phyloP scores from a whole-genome alignment of 371 early-diverging fungal genomes.

The Mucor indicus region DNA sequence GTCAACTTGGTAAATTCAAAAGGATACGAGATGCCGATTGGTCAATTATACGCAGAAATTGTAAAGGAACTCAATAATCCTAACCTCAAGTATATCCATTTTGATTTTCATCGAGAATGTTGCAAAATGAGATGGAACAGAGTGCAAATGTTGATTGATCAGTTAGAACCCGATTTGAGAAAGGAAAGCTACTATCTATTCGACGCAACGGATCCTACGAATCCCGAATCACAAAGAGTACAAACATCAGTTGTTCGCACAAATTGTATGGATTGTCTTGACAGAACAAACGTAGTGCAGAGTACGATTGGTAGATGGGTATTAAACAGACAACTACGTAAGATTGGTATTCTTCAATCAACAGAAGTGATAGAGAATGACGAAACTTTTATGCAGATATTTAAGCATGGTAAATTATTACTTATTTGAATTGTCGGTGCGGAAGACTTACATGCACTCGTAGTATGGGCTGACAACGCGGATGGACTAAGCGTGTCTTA shows the following conservation, averaged over 20 bases:
- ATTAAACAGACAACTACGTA: conserved; percentile 63
- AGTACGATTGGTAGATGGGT: conserved; percentile 74
- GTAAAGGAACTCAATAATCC: conserved; percentile 50
- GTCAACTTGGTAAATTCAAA: conserved; percentile 90
- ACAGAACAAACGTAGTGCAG: conserved; percentile 99
- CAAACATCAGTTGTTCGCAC: conserved; percentile 91
- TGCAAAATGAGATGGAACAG: conserved; percentile 84
- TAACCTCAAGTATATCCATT: conserved; percentile 73
- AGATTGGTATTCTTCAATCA: conserved; percentile 57
- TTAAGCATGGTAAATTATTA: conserved; percentile 24
- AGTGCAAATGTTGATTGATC: conserved; percentile 71
- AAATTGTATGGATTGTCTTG: conserved; percentile 99
- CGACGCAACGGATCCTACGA: conserved; percentile 9
- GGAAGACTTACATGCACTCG: neutral
- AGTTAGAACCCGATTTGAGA: conserved; percentile 60
- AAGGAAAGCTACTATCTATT: conserved; percentile 47
- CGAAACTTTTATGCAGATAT: conserved; percentile 30
- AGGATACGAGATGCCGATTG: conserved; percentile 83
- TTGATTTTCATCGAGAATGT: conserved; percentile 97
- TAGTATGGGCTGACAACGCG: conserved; percentile 98
- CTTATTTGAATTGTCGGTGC: too few relatives aligned
- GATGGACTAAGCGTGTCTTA: conserved; percentile 94
- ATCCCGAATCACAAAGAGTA: conserved; percentile 22
- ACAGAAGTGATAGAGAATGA: conserved; percentile 60
- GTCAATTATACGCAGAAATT: conserved; percentile 63